phyloP scores from a whole-genome alignment of 1,139 yeast species.

The Yamadazyma buinensis region DNA sequence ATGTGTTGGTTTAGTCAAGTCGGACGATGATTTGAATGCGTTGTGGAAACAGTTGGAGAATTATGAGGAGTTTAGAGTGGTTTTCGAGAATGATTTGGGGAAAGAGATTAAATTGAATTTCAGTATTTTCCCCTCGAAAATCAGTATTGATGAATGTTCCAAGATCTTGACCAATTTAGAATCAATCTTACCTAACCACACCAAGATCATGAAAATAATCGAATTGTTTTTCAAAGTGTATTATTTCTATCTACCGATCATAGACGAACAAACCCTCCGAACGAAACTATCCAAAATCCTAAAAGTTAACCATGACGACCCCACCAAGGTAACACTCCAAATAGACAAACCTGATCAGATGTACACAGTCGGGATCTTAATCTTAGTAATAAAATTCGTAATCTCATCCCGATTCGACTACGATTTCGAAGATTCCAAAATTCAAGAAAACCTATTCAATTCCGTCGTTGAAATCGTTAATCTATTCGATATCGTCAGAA shows the following conservation, averaged over 20 bases:
- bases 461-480: constrained; percentile 2
- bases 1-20: constrained; percentile 1
- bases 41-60: background rate
- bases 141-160: no score
- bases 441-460: constrained; percentile 1
- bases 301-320: background rate
- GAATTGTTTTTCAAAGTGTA: no score
- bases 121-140: no score
- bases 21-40: background rate
- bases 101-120: constrained; percentile 1
- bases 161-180: no score
- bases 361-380: constrained; percentile 2
- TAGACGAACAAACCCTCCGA: constrained; percentile 2
- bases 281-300: background rate
- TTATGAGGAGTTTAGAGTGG: constrained; percentile 3
- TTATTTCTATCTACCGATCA: no score
- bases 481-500: constrained; percentile 1
- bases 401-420: constrained; percentile 1
- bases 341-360: background rate
- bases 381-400: constrained; percentile 1
- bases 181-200: no score
- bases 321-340: background rate
- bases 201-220: no score
- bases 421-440: background rate
- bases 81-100: constrained; percentile 3